These are phyloP conservation scores for Aureobasidium sp. DNA, from an alignment of 2,329 filamentous ascomycete genomes.

Conservation along the genomic window DNA sequence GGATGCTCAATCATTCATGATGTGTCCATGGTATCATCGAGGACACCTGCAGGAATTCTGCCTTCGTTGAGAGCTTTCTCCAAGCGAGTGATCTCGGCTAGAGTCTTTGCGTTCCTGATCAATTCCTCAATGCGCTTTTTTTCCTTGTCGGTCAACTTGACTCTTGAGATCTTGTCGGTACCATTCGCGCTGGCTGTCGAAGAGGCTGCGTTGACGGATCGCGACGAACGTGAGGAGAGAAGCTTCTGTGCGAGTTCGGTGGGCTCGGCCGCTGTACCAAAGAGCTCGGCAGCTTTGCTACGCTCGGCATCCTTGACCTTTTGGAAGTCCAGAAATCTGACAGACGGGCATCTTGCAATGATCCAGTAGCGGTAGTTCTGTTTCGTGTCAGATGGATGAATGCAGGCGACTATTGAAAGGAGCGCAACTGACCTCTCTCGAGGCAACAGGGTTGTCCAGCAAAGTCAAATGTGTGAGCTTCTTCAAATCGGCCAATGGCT, in stretches of 20 bases:
- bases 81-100: conserved; percentile 82
- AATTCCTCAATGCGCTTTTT: conserved; percentile 76
- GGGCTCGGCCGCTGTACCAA: conserved; percentile 65
- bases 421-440: conserved; percentile 70
- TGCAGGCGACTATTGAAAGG: neutral
- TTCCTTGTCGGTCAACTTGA: conserved; percentile 72
- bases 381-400: neutral
- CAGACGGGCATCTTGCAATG: conserved; percentile 74
- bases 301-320: conserved; percentile 88
- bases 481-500: conserved; percentile 63
- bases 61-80: conserved; percentile 93
- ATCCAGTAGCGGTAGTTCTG: conserved; percentile 91
- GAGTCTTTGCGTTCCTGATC: conserved; percentile 79
- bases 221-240: conserved; percentile 73
- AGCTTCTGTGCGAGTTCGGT: conserved; percentile 77
- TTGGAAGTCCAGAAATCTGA: conserved; percentile 86
- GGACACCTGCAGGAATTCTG: conserved; percentile 54
- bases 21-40: conserved; percentile 29
- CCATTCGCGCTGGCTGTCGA: conserved; percentile 39
- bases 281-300: conserved; percentile 67
- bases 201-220: conserved; percentile 46
- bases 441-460: conserved; percentile 80
- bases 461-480: conserved; percentile 73
- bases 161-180: conserved; percentile 31
- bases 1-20: conserved; percentile 22